Evolutionary conservation across 148 eudicot genomes (phyloP).

Genomic region (Rhododendron henanense): DNA sequence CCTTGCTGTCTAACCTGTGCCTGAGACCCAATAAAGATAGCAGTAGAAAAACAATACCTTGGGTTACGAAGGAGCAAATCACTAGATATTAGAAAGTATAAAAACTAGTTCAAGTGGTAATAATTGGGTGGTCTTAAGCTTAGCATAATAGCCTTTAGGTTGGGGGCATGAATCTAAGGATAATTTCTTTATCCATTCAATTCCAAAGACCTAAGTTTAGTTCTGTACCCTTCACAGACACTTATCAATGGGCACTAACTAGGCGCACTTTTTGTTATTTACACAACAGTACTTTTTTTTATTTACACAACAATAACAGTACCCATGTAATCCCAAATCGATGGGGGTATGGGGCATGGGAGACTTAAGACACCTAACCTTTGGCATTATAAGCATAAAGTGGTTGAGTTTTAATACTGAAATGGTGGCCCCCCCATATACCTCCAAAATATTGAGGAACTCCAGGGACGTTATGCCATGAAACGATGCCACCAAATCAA

Average conservation of each 20-base stretch:
- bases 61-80: not conserved
- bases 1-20: constrained; percentile 58
- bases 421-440: too few relatives aligned
- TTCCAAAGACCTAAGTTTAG: not conserved
- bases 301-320: too few relatives aligned
- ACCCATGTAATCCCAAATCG: too few relatives aligned
- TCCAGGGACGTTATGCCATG: too few relatives aligned
- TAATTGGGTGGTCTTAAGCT: not conserved
- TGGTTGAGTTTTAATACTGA: too few relatives aligned
- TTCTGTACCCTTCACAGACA: not conserved
- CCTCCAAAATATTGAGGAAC: too few relatives aligned
- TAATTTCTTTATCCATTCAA: not conserved
- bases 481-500: too few relatives aligned
- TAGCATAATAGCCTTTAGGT: not conserved
- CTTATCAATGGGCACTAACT: not conserved
- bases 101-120: not conserved
- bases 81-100: not conserved
- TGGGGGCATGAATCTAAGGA: not conserved
- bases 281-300: not conserved
- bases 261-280: not conserved
- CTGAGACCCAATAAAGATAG: constrained; percentile 4
- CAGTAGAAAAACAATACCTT: not conserved
- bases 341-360: too few relatives aligned
- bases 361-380: too few relatives aligned
- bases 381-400: too few relatives aligned